Evolutionary conservation across 2,329 filamentous ascomycete species (phyloP), one percentile per base, ranked within the genome.

Genomic region (Cordyceps cateniannulata): DNA sequence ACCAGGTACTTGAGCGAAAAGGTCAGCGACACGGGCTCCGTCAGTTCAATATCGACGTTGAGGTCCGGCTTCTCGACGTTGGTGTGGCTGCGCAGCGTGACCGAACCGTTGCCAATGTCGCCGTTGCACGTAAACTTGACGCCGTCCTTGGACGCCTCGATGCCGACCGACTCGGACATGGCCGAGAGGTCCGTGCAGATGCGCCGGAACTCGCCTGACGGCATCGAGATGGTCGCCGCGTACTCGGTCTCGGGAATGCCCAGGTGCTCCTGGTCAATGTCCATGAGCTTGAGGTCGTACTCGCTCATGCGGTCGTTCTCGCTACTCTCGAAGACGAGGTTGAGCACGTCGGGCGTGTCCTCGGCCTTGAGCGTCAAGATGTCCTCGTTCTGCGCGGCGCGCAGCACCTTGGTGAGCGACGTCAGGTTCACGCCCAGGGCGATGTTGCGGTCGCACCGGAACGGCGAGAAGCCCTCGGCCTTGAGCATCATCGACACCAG

Each of bases 251-350:
- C 93, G 18, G 95, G 95, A 69, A 99, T 99, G 65, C 95, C 95
- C 77, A 99, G 81, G 76, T 99, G 95, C 83, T 99, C 95, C 81
- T 99, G 96, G 78, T 99, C 95, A 76, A 99, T 99, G 75, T 99
- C 95, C 95, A 99, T 99, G 75, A 99, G 87, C 84, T 99, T 99
- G 78, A 99, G 90, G 77, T 99, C 95, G 76, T 99, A 99, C 82
- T 99, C 96, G 84, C 91, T 96, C 73, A 99, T 85, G 67, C 95
- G 85, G 77, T 99, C 95, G 70, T 85, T 90, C 72, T 89, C 86
- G 66, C 84, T 81, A 81, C 87, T 96, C 86, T 99, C 96, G 73
- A 99, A 99, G 69, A 93, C 85, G 66, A 99, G 81, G 82, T 96
- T 98, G 69, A 99, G 87, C 53, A 93, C 91, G 77, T 99, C 95